phyloP scores from a whole-genome alignment of 108 stramenopile species.

The Tribonema minus region DNA sequence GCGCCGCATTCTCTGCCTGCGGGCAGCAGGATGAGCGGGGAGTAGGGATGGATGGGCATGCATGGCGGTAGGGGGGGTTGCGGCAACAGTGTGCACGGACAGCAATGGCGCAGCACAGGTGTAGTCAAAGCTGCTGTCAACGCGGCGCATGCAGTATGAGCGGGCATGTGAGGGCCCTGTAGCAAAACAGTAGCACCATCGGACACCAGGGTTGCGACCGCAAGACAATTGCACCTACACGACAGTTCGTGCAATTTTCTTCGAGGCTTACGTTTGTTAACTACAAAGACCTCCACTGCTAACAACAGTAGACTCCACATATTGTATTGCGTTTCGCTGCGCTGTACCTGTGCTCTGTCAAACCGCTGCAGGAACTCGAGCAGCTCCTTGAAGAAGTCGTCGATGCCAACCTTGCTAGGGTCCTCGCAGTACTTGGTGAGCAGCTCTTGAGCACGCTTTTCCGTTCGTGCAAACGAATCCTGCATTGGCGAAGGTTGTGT shows the following conservation, averaged over 20 bases:
- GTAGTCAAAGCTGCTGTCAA: not conserved
- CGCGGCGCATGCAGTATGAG: not conserved
- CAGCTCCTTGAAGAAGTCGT: conserved; percentile 42
- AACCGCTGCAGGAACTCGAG: conserved; percentile 45
- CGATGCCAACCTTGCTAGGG: conserved; percentile 35
- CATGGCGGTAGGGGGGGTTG: not conserved
- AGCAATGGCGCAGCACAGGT: not conserved
- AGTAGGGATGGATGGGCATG: not conserved
- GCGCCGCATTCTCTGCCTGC: not conserved
- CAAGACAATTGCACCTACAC: no score
- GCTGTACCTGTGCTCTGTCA: conserved; percentile 36
- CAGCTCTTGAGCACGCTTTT: not conserved
- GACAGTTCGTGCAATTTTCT: no score
- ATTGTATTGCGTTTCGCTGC: no score
- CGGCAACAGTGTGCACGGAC: not conserved
- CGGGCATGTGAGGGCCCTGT: not conserved
- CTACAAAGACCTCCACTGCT: no score
- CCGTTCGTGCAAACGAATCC: not conserved
- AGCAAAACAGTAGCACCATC: no score
- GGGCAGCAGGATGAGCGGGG: not conserved
- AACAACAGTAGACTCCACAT: no score
- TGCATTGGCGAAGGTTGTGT: no score
- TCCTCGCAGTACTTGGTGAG: conserved; percentile 27
- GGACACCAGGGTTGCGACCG: no score
- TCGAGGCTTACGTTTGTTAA: no score